A percentile compares a stretch with the other conserved stretches of the same genome.
phyloP scores from a whole-genome alignment of 768 basidiomycete genomes.

The Dacryopinax primogenitus region DNA sequence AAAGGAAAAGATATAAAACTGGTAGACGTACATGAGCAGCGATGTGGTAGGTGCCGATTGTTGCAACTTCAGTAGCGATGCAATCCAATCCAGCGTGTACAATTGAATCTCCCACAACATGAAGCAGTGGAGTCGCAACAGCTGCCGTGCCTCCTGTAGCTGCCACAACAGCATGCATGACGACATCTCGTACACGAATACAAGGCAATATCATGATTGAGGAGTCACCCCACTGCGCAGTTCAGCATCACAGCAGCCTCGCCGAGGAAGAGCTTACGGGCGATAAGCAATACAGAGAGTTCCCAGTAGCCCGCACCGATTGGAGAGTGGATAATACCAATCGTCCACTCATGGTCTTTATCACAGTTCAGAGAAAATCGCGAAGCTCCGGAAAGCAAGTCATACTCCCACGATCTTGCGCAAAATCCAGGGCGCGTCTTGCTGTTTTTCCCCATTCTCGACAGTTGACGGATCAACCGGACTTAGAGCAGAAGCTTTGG shows the following conservation, averaged over 20 bases:
- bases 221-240: slow-evolving; percentile 46
- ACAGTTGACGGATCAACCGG: slow-evolving; percentile 17
- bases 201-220: slow-evolving; percentile 50
- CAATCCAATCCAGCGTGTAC: slow-evolving; percentile 43
- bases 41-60: slow-evolving; percentile 6
- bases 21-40: slow-evolving; percentile 33
- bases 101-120: slow-evolving; percentile 42
- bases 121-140: slow-evolving; percentile 40
- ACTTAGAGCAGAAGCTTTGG: slow-evolving; percentile 11
- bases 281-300: slow-evolving; percentile 46
- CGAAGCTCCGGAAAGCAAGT: slow-evolving; percentile 11
- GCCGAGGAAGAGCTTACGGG: slow-evolving; percentile 32
- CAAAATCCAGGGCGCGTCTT: slow-evolving; percentile 48
- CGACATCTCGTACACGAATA: slow-evolving; percentile 50
- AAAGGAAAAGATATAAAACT: background rate
- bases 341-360: slow-evolving; percentile 39
- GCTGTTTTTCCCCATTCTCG: slow-evolving; percentile 36
- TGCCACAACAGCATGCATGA: slow-evolving; percentile 46
- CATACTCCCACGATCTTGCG: slow-evolving; percentile 53
- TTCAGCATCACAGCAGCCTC: slow-evolving; percentile 4
- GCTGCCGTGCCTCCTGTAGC: slow-evolving; percentile 44
- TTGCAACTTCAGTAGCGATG: slow-evolving; percentile 28
- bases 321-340: slow-evolving; percentile 55
- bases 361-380: background rate
- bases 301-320: slow-evolving; percentile 46